Base-by-base conservation (phyloP, 495 filamentous ascomycete species). In the Chlorociboria aeruginascens region DNA sequence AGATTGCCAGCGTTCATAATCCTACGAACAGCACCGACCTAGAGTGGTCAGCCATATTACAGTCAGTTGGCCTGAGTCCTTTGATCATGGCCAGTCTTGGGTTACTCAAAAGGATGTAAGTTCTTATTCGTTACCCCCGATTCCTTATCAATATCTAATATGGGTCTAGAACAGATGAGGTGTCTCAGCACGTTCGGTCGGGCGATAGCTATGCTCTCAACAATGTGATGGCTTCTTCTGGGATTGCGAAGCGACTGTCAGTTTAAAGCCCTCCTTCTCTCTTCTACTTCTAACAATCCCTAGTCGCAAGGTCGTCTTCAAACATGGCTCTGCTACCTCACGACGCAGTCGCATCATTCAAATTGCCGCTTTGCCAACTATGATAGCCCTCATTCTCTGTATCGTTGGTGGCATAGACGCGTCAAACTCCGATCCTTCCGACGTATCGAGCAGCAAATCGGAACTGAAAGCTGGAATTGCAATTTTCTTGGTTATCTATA, bases 361-460 rank as follows among this genome's bases (percentile, higher is more conserved):
- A 32, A 49, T 56, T 13, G 49, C 49, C 1, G 45, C 45, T 31
- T 14, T 56, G 1, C 53, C 49, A 7, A 52, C 49, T 8, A 52
- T 52, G 45, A 46, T 54, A 35, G 58, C 52, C 0, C 46, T 59
- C n/a, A 50, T 52, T 39, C 53, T 59, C 13, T 51, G 57, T 20
- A 54, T 61, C 40, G 57, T 57, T n/a, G 58, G 58, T 17, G 58
- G 58, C n/a, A 46, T 41, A 3, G 46, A 53, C 10, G 39, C 49
- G 32, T 25, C 53, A 6, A 36, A 45, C 9, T 34, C 40, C 11
- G 32, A 33, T 35, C 17, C 46, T 12, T 46, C 46, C 25, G 45
- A 56, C 6, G 13, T 56, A 37, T 37, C 50, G 32, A 46, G 35
- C 7, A 56, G 56, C 30, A 40, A 45, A n/a, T 49, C 30, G 12